Percentiles rank a stretch among this genome's conserved stretches.
Conservation (phyloP, 345 rosid genomes). For the Aurinia saxatilis region DNA sequence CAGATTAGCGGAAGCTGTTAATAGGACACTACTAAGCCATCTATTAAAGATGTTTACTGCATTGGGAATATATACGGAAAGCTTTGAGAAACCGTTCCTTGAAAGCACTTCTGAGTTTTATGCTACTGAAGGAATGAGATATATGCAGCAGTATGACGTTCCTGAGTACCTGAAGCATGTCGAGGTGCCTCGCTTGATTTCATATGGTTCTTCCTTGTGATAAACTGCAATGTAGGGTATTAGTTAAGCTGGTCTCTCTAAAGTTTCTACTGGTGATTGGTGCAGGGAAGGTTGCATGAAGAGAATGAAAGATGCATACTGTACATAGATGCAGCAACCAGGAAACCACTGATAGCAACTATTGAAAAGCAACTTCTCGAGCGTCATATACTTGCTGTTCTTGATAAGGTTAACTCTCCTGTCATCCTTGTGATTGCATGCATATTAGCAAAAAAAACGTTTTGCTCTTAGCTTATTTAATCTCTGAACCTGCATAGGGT, state of each 20-base stretch:
- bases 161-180: constrained; percentile 97
- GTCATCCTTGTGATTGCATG: not conserved
- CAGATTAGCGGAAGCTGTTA: constrained; percentile 92
- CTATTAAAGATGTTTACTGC: constrained; percentile 98
- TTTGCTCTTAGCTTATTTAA: not conserved
- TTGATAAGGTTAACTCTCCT: constrained; percentile 66
- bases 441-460: not conserved
- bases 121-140: constrained; percentile 95
- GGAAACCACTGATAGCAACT: constrained; percentile 78
- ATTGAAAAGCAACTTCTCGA: constrained; percentile 87
- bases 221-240: not conserved
- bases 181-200: constrained; percentile 50
- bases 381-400: constrained; percentile 77
- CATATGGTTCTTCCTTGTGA: not conserved
- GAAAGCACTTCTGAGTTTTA: constrained; percentile 92
- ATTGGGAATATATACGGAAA: constrained; percentile 86
- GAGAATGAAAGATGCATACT: constrained; percentile 93
- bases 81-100: constrained; percentile 91
- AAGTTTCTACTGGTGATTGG: constrained; percentile 13
- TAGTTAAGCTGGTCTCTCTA: constrained; percentile 9
- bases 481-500: constrained; percentile 48
- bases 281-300: constrained; percentile 88
- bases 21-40: constrained; percentile 81
- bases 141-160: constrained; percentile 96
- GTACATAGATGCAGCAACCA: constrained; percentile 78